Evolutionary conservation across 2,329 filamentous ascomycete species (phyloP), one percentile per base, ranked within the genome.

Genomic region (Alternaria sp.): DNA sequence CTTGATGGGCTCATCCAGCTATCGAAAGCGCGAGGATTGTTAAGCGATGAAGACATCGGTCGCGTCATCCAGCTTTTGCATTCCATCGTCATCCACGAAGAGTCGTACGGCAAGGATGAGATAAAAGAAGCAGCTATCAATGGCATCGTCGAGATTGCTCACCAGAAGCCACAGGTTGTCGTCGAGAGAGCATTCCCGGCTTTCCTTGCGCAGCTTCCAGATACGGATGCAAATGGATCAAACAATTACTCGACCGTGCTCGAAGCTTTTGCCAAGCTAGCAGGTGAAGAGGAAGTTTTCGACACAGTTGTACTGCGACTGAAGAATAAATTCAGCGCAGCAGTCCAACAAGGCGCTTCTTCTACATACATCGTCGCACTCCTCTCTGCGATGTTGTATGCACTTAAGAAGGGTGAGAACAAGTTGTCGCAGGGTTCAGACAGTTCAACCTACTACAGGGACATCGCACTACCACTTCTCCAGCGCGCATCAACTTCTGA

Each of bases 131-230:
- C 86, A 62, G 86, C 88, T 6, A 85, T 90, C 60, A 78, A 81
- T 34, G 84, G 85, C 25, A 81, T 91, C 45, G 83, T 86, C 4
- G 84, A 88, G 34, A 84, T 90, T 43, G 89, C 89, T 7, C 85
- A 85, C 61, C 83, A 87, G 60, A 89, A 88, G 67, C 86, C 88
- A 18, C 83, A 85, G 48, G 77, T 89, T 11, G 86, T 91, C 28
- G 85, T 89, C 68, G 85, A 89, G 48, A 87, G 88, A 58, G 87
- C 88, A 0, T 87, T 91, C 68, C 89, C 89, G 27, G 86, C 86
- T 5, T 89, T 91, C 71, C 84, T 90, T 75, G 87, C 88, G 4
- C 85, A 86, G 40, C 77, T 91, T 4, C 89, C 89, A 2, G 88
- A 89, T 61, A 80, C 78, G 2, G 85, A 85, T 58, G 76, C 79